A percentile compares a stretch with the other conserved stretches of the same genome.
Evolutionary conservation across 2,329 filamentous ascomycete species (phyloP).

Genomic region (Graphilbum sp.): DNA sequence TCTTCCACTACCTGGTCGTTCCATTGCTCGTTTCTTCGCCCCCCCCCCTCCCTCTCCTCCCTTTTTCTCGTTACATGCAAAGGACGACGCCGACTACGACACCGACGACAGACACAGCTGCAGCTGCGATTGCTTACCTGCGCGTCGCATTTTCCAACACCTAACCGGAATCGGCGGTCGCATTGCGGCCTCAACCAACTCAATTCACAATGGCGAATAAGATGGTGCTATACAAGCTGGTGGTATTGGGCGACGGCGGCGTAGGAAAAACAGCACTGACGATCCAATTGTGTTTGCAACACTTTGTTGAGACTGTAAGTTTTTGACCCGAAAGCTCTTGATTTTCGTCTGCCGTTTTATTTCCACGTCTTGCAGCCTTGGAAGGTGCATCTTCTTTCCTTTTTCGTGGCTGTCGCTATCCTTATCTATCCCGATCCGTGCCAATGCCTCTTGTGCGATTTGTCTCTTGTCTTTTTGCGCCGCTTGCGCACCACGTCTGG

Average conservation of each 20-base stretch:
- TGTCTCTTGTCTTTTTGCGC: too few species aligned
- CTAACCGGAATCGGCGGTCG: conserved; percentile 3
- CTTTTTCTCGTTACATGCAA: too few species aligned
- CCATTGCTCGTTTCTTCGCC: too few species aligned
- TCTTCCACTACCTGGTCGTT: too few species aligned
- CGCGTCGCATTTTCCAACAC: neutral
- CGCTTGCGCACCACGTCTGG: too few species aligned
- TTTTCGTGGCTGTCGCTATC: too few species aligned
- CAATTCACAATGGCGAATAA: conserved; percentile 60
- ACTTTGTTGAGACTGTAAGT: conserved; percentile 82
- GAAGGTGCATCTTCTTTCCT: neutral
- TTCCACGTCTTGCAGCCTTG: neutral
- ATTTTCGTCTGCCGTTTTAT: too few species aligned
- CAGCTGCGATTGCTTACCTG: neutral
- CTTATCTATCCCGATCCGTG: too few species aligned
- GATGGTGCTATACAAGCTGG: conserved; percentile 92
- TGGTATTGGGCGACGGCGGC: conserved; percentile 86
- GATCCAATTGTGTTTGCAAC: conserved; percentile 92
- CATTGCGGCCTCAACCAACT: conserved; percentile 3
- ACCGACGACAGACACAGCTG: neutral
- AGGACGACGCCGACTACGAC: too few species aligned
- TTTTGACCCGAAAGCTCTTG: too few species aligned
- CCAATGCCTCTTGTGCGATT: neutral
- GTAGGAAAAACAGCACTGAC: conserved; percentile 89
- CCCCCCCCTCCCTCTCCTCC: neutral